Evolutionary conservation across 2,329 filamentous ascomycete species (phyloP).

Genomic region (Mycosphaerella arachidis): DNA sequence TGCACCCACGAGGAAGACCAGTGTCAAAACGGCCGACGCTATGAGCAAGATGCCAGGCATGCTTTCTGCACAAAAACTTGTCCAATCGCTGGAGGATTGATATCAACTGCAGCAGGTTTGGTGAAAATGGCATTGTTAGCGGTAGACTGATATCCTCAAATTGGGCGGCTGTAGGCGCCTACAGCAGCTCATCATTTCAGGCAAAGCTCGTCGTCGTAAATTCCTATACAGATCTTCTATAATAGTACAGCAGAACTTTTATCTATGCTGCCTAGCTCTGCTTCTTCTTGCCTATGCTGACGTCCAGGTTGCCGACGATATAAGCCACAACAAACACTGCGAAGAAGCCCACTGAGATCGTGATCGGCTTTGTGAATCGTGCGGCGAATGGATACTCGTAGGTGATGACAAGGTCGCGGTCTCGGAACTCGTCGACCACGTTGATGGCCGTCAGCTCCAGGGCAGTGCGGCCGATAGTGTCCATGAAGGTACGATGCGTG

Average conservation of each 20-base stretch:
- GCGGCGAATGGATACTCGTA: slow-evolving; percentile 78
- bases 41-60: background rate
- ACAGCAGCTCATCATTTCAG: background rate
- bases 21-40: background rate
- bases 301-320: slow-evolving; percentile 71
- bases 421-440: slow-evolving; percentile 83
- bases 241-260: slow-evolving; percentile 7
- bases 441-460: slow-evolving; percentile 78
- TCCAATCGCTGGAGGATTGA: too few relatives aligned
- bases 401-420: slow-evolving; percentile 75
- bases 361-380: slow-evolving; percentile 77
- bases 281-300: slow-evolving; percentile 61
- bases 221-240: slow-evolving; percentile 6
- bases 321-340: slow-evolving; percentile 71
- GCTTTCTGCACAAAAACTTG: too few relatives aligned
- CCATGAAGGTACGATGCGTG: slow-evolving; percentile 84
- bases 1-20: background rate
- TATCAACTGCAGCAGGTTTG: too few relatives aligned
- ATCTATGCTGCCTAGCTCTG: slow-evolving; percentile 15
- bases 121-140: too few relatives aligned
- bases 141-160: background rate
- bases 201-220: background rate
- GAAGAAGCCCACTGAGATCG: slow-evolving; percentile 70
- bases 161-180: background rate
- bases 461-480: slow-evolving; percentile 82